These are phyloP conservation scores for Nicotiana rustica DNA, from an alignment of 305 asterid genomes.

Conservation along the genomic window DNA sequence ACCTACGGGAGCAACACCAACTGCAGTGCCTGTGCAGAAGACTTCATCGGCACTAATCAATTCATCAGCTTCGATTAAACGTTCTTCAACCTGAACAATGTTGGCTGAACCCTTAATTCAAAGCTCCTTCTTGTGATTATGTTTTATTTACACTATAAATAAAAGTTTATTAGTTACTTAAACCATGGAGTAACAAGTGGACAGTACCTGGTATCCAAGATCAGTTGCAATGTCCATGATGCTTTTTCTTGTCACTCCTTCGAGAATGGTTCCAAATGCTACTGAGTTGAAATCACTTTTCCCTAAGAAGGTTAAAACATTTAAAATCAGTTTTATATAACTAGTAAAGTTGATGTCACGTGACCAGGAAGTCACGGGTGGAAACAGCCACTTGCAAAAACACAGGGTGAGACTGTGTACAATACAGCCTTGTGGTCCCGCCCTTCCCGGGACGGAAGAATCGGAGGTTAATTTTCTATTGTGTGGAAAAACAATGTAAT, in stretches of 20 bases:
- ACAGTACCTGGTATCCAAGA: slow-evolving; percentile 63
- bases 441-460: too few relatives aligned
- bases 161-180: background rate
- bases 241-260: slow-evolving; percentile 84
- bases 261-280: slow-evolving; percentile 70
- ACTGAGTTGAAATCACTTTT: slow-evolving; percentile 69
- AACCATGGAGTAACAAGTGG: background rate
- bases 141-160: background rate
- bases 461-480: background rate
- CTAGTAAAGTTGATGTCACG: too few relatives aligned
- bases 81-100: slow-evolving; percentile 69
- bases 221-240: slow-evolving; percentile 72
- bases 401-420: too few relatives aligned
- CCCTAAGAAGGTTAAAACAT: slow-evolving; percentile 47
- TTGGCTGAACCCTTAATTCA: background rate
- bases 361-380: too few relatives aligned
- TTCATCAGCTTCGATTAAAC: slow-evolving; percentile 67
- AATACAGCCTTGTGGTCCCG: too few relatives aligned
- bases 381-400: too few relatives aligned
- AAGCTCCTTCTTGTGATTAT: background rate
- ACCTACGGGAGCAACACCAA: slow-evolving; percentile 80
- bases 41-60: slow-evolving; percentile 74
- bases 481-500: background rate
- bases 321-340: too few relatives aligned
- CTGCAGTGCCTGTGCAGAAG: slow-evolving; percentile 96